Base-by-base conservation (phyloP, 768 basidiomycete genomes). In the Hirschioporus abietinus region DNA sequence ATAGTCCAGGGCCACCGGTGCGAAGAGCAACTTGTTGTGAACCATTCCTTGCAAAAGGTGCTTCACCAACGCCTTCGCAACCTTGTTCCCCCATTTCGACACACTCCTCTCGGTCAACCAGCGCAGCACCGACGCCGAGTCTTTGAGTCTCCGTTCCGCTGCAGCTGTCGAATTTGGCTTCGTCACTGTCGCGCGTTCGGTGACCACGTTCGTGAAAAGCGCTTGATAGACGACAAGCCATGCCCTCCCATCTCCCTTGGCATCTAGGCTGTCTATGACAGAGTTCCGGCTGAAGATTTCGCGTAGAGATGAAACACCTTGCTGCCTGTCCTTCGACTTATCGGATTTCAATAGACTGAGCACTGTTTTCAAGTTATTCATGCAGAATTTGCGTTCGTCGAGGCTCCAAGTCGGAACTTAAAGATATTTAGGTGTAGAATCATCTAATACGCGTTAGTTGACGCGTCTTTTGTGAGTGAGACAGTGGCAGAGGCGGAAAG, bases 211-310 rank as follows among this genome's bases (percentile, higher is more conserved):
- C 10, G 79, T 78, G 73, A 95, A 95, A 7, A 97, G 77, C 18
- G 86, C 86, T 70, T 92, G 86, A 71, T 89, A 93, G 8, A 95
- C 78, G 8, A 81, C 77, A 25, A 88, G 76, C 91, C 92, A 96
- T 60, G 75, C 73, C 58, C 78, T 66, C 34, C 72, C 72, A 35
- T 78, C 74, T 62, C 81, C 73, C 68, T 80, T 77, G 65, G 81
- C 83, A 64, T 82, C 78, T 36, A 78, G 67, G 60, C 72, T 71
- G n/a, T 74, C 72, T 25, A 86, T 78, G 15, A 81, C 80, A 66
- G 77, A 75, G 68, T 85, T 79, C 68, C 79, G 78, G 17, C 82
- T 75, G 69, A 92, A 91, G 52, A 78, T 72, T 6, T 77, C 76
- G 62, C 82, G 83, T 61, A 92, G 78, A 20, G 79, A 71, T 8